These are phyloP conservation scores for Bruguiera parviflora DNA, from an alignment of 345 rosid species.

Conservation along the genomic window DNA sequence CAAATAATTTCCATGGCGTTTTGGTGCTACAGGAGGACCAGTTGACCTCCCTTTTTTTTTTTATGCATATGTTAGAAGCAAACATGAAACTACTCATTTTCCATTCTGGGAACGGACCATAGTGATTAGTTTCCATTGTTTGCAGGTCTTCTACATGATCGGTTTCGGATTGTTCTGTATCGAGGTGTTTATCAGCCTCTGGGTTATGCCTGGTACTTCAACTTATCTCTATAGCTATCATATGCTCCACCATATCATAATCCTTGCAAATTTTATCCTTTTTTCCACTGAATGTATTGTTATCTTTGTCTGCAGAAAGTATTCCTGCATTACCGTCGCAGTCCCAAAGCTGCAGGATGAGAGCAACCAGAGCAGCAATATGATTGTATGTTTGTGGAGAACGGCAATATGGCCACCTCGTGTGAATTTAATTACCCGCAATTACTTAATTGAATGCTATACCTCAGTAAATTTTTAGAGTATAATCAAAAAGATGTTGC, in stretches of 20 bases:
- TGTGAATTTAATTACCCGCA: constrained; percentile 1
- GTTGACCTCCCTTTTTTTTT: not conserved
- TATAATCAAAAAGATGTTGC: not conserved
- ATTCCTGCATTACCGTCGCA: constrained; percentile 31
- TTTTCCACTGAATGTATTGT: too few relatives aligned
- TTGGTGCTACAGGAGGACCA: not conserved
- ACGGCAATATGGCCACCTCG: not conserved
- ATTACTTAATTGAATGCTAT: constrained; percentile 3
- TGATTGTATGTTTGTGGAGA: not conserved
- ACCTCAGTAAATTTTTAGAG: not conserved
- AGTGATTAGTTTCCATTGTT: not conserved
- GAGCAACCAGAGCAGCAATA: constrained; percentile 29
- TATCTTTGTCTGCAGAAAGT: constrained; percentile 19
- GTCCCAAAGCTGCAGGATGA: constrained; percentile 29
- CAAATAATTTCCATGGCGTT: not conserved
- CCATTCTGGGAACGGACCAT: not conserved
- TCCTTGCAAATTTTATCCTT: not conserved
- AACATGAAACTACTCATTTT: not conserved
- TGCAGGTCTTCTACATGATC: constrained; percentile 28
- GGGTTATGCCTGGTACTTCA: constrained; percentile 34
- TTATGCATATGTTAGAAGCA: not conserved
- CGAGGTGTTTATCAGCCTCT: constrained; percentile 24
- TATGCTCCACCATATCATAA: not conserved
- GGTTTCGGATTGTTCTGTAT: constrained; percentile 31
- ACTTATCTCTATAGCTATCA: not conserved